Percentiles rank a stretch among this genome's conserved stretches.
These are phyloP conservation scores for Gryganskiella cystojenkinii DNA, from an alignment of 192 early-diverging fungal genomes.

Conservation along the genomic window DNA sequence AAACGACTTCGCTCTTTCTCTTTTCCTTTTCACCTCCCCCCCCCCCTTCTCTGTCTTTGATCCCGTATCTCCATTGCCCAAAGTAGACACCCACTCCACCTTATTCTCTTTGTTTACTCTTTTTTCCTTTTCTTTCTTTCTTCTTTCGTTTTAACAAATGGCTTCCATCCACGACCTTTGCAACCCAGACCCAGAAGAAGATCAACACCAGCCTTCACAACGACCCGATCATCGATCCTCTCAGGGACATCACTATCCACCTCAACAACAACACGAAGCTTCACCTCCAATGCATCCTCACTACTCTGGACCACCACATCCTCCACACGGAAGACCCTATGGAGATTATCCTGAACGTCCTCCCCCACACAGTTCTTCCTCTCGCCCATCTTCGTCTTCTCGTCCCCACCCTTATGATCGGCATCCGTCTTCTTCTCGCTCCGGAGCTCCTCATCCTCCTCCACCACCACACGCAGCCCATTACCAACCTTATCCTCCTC, in stretches of 20 bases:
- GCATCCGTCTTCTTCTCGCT: constrained; percentile 4
- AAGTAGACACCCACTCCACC: too few species aligned
- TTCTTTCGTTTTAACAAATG: background rate
- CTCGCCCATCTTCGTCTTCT: background rate
- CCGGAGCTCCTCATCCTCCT: constrained; percentile 2
- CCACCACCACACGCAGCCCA: constrained; percentile 1
- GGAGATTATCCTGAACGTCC: too few species aligned
- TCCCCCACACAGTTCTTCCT: constrained; percentile 1
- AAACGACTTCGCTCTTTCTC: too few species aligned
- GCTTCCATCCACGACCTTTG: constrained; percentile 50
- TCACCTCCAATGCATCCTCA: too few species aligned
- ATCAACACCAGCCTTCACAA: background rate
- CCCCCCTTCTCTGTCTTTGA: too few species aligned
- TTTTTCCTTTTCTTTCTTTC: background rate
- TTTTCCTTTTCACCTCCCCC: too few species aligned
- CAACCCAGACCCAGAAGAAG: constrained; percentile 20
- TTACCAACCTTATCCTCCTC: constrained; percentile 24
- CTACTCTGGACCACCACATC: background rate
- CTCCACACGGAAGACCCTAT: constrained; percentile 12
- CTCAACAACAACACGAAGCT: background rate
- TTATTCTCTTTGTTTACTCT: too few species aligned
- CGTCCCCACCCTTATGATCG: constrained; percentile 8
- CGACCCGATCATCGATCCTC: background rate
- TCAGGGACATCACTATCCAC: background rate
- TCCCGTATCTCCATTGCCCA: too few species aligned